Conservation (phyloP, 306 rosid genomes). For the Fagus sylvatica region DNA sequence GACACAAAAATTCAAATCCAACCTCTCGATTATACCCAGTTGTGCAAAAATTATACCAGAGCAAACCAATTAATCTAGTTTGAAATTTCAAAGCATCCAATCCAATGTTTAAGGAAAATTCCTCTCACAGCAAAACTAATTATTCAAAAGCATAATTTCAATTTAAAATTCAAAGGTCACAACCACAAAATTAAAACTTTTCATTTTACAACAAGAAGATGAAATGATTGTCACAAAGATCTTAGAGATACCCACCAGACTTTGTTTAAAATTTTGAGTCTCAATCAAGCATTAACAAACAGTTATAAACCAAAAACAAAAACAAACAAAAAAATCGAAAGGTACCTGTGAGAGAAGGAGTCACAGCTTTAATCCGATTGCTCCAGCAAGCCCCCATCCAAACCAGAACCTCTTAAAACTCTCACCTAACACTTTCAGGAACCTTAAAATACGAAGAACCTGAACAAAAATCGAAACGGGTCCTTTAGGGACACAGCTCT, state of each 20-base stretch:
- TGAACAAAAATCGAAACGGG: background rate
- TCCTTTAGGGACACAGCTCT: constrained; percentile 7
- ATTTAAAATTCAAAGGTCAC: too few relatives aligned
- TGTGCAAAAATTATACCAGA: background rate
- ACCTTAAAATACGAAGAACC: constrained; percentile 15
- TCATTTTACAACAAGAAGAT: too few relatives aligned
- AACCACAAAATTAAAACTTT: too few relatives aligned
- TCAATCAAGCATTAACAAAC: background rate
- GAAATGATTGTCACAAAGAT: too few relatives aligned
- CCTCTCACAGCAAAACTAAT: too few relatives aligned
- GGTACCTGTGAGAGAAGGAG: constrained; percentile 66
- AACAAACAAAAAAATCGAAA: background rate
- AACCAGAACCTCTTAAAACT: constrained; percentile 30
- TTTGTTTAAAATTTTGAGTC: constrained; percentile 3
- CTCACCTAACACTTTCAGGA: constrained; percentile 29
- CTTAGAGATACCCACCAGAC: too few relatives aligned
- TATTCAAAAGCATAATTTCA: too few relatives aligned
- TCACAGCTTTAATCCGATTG: constrained; percentile 65
- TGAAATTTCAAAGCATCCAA: too few relatives aligned
- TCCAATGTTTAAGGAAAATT: too few relatives aligned
- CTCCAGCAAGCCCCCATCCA: constrained; percentile 98
- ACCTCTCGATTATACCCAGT: background rate
- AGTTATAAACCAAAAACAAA: background rate
- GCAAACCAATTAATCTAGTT: background rate
- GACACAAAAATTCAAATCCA: background rate